phyloP scores from a whole-genome alignment of 2,329 filamentous ascomycete genomes.

The Fusarium marasasianum region DNA sequence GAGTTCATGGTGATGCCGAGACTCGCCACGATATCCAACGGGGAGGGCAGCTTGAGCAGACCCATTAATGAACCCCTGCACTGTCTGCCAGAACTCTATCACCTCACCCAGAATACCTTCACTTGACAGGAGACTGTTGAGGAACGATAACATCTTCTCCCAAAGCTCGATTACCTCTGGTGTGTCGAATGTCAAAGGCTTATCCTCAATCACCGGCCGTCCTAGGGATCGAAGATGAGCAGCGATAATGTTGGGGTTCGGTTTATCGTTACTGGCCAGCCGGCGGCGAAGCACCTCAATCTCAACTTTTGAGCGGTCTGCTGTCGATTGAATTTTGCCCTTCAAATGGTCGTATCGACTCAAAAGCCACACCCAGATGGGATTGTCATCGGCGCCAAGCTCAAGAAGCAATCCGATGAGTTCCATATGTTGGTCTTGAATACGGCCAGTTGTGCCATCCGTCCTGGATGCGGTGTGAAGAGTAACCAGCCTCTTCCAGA shows the following conservation, averaged over 20 bases:
- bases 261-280: conserved; percentile 78
- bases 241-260: conserved; percentile 73
- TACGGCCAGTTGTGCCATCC: conserved; percentile 59
- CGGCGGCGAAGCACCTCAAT: conserved; percentile 89
- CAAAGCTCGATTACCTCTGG: conserved; percentile 87
- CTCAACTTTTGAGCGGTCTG: conserved; percentile 88
- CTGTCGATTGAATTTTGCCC: conserved; percentile 80
- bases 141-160: conserved; percentile 83
- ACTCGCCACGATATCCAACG: conserved; percentile 82
- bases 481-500: conserved; percentile 83
- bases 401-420: conserved; percentile 90
- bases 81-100: conserved; percentile 92
- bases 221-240: conserved; percentile 79
- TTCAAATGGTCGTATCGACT: conserved; percentile 91
- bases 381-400: conserved; percentile 92
- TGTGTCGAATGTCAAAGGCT: conserved; percentile 75
- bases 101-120: conserved; percentile 89
- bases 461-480: conserved; percentile 67
- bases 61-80: conserved; percentile 89
- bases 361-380: conserved; percentile 94
- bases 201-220: conserved; percentile 71
- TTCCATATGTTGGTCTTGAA: conserved; percentile 88
- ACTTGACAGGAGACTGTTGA: conserved; percentile 78
- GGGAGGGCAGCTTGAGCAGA: conserved; percentile 84
- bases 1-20: conserved; percentile 81